Percentiles rank a stretch among this genome's conserved stretches.
Conservation (phyloP, 352 stramenopile species). For the Phytophthora macrochlamydospora region DNA sequence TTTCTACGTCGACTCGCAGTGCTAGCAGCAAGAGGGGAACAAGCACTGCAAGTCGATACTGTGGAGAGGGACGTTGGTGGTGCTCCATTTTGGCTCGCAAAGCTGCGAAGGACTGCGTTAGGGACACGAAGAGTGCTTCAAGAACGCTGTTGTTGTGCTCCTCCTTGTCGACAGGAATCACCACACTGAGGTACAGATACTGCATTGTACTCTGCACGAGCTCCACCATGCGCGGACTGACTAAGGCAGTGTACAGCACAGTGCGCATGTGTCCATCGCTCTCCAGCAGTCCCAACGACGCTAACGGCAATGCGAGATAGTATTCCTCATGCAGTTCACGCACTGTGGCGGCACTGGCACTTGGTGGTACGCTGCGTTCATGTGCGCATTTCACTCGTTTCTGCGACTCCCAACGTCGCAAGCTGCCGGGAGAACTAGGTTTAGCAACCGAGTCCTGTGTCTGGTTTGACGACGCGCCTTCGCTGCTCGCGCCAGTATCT, state of each 20-base stretch:
- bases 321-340: constrained; percentile 58
- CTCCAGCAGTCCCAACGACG: constrained; percentile 42
- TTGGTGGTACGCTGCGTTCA: constrained; percentile 42
- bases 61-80: constrained; percentile 9
- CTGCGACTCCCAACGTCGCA: constrained; percentile 42
- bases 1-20: constrained; percentile 65
- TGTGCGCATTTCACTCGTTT: constrained; percentile 47
- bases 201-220: constrained; percentile 40
- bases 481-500: constrained; percentile 10
- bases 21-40: constrained; percentile 62
- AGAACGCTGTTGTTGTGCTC: constrained; percentile 14
- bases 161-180: constrained; percentile 21
- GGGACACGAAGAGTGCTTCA: constrained; percentile 52
- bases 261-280: constrained; percentile 32
- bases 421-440: constrained; percentile 28
- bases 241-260: constrained; percentile 34
- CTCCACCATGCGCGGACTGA: constrained; percentile 31
- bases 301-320: constrained; percentile 47
- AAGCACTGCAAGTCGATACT: constrained; percentile 31
- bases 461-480: constrained; percentile 14
- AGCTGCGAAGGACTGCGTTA: constrained; percentile 39
- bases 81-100: constrained; percentile 29
- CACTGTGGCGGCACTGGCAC: constrained; percentile 35
- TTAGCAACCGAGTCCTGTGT: not conserved
- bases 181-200: constrained; percentile 55